phyloP scores from a whole-genome alignment of 805 yeast species.

The Kazachstania bromeliacearum region DNA sequence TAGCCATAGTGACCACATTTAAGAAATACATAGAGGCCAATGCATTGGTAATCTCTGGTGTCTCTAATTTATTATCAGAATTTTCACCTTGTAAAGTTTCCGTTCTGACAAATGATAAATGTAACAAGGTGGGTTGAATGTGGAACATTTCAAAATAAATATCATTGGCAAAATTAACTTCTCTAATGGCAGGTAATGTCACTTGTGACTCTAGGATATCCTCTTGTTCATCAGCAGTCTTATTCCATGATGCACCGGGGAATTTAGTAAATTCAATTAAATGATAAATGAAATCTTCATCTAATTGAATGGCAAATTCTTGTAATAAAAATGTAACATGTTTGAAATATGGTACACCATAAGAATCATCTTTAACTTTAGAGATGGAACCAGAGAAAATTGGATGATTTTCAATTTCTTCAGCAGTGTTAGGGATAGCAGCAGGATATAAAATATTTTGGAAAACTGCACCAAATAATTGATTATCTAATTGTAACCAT shows the following conservation, averaged over 20 bases:
- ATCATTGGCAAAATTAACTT: conserved; percentile 50
- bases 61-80: conserved; percentile 29
- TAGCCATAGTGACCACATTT: conserved; percentile 88
- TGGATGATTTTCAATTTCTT: conserved; percentile 83
- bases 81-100: conserved; percentile 66
- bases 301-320: conserved; percentile 85
- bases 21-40: conserved; percentile 53
- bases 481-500: conserved; percentile 94
- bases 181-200: conserved; percentile 64
- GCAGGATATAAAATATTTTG: conserved; percentile 88
- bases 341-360: conserved; percentile 84
- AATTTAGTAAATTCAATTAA: conserved; percentile 68
- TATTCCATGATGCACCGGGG: conserved; percentile 75
- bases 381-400: conserved; percentile 80
- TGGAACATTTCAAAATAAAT: conserved; percentile 88
- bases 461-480: conserved; percentile 74
- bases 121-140: conserved; percentile 82
- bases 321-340: conserved; percentile 85
- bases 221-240: background rate
- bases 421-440: conserved; percentile 72
- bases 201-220: conserved; percentile 30
- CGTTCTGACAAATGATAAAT: conserved; percentile 83
- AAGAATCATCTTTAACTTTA: conserved; percentile 75
- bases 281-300: conserved; percentile 84
- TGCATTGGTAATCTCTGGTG: conserved; percentile 39